Evolutionary conservation across 305 asterid species (phyloP), one percentile per base, ranked within the genome.

Genomic region (Fraxinus paxiana): DNA sequence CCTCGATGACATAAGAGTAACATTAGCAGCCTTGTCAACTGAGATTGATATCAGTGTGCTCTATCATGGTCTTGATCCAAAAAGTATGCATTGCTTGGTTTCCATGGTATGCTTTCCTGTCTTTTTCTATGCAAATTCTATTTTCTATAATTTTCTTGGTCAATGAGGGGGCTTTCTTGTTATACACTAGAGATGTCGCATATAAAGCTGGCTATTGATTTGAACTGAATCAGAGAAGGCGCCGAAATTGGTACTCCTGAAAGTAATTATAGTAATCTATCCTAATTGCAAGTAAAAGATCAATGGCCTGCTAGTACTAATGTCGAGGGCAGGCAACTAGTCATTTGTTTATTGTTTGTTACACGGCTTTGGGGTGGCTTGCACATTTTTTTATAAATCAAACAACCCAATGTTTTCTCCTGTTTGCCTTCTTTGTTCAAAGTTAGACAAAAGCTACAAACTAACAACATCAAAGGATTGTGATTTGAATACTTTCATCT

Each of bases 41-140:
- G 97, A 90, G 86, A 92, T 94, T 84, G 97, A 95, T 87, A 84
- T 92, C 80, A 87, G 97, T 84, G 89, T 85, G 84, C 94, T 92
- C 74, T 95, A 93, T 86, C 91, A 92, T 6, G 98, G 98, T 79
- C 97, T 95, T 87, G 98, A 90, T 91, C 97, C 97, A 38, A 87
- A 89, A 73, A 87, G 86, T 83, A 89, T 79, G 56, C 92, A 90
- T 83, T 73, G 84, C 73, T 87, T 95, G 89, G 95, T 95, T 84
- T 95, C 98, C 84, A 90, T 95, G 98, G 98, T 95, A 93, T 84
- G 92, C 74, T 56, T 87, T 77, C 33, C 74, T 65, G 71, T 61
- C 71, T 9, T 61, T 61, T 20, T 61, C 71, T 22, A 61, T 61
- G 33, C n/a, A 61, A 22, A 22, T 61, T 61, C 71, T 61, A 61